phyloP scores from a whole-genome alignment of 768 basidiomycete genomes.

The Solioccasus polychromus region DNA sequence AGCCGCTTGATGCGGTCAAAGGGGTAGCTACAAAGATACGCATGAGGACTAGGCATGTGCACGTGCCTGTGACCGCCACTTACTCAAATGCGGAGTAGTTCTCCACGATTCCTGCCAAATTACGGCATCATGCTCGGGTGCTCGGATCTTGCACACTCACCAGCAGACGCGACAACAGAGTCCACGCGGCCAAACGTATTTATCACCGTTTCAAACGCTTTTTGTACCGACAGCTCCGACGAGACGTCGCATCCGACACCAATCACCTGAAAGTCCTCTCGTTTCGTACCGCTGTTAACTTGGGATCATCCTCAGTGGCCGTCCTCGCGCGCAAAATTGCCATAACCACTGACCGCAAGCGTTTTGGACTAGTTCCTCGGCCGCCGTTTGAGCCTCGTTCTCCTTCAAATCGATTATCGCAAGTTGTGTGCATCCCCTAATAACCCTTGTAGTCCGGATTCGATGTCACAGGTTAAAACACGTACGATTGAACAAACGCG shows the following conservation, averaged over 20 bases:
- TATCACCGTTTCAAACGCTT: slow-evolving; percentile 62
- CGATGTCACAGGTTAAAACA: neutral
- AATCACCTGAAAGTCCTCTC: slow-evolving; percentile 60
- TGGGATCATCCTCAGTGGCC: slow-evolving; percentile 31
- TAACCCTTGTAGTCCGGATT: slow-evolving; percentile 6
- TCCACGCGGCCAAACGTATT: slow-evolving; percentile 72
- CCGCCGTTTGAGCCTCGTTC: slow-evolving; percentile 63
- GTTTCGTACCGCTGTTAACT: slow-evolving; percentile 55
- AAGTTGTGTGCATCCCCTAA: slow-evolving; percentile 75
- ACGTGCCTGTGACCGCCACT: slow-evolving; percentile 30
- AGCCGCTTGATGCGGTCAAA: slow-evolving; percentile 79
- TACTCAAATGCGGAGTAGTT: slow-evolving; percentile 87
- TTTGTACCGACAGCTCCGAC: slow-evolving; percentile 73
- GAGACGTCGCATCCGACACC: slow-evolving; percentile 88
- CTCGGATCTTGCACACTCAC: slow-evolving; percentile 37
- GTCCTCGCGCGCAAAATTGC: slow-evolving; percentile 20
- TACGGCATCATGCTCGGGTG: slow-evolving; percentile 1
- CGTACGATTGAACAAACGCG: slow-evolving; percentile 81
- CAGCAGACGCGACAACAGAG: slow-evolving; percentile 85
- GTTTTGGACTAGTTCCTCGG: slow-evolving; percentile 57
- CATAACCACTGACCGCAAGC: slow-evolving; percentile 45
- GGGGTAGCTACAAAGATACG: slow-evolving; percentile 61
- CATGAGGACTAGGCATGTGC: slow-evolving; percentile 8
- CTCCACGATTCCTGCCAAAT: slow-evolving; percentile 69
- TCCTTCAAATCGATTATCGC: slow-evolving; percentile 81